phyloP scores from a whole-genome alignment of 2,329 filamentous ascomycete species.

The Fusarium nelsonii region DNA sequence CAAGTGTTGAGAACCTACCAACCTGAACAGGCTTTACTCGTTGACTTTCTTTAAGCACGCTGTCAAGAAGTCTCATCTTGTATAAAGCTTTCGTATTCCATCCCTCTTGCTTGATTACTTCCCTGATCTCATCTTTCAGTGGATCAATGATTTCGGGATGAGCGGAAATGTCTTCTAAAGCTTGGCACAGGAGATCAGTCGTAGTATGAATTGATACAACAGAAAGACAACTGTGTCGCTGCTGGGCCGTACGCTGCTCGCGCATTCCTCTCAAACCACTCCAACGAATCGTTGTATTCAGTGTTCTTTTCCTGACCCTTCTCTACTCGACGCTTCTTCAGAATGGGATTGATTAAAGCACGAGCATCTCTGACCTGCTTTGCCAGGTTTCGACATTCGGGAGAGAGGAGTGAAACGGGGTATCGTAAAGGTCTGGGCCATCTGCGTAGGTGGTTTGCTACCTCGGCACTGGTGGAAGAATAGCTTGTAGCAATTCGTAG shows the following conservation, averaged over 20 bases:
- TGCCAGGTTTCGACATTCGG: background rate
- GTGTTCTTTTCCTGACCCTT: background rate
- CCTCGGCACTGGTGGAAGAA: background rate
- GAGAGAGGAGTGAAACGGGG: background rate
- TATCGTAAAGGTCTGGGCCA: background rate
- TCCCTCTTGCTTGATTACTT: background rate
- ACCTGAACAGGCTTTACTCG: background rate
- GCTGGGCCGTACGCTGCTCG: background rate
- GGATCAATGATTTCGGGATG: background rate
- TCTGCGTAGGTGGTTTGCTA: background rate
- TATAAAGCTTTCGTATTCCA: background rate
- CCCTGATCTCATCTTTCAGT: background rate
- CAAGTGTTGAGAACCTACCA: background rate
- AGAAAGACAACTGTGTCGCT: slow-evolving; percentile 64
- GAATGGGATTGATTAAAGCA: background rate
- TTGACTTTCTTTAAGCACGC: background rate
- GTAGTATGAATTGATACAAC: background rate
- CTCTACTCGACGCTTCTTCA: background rate
- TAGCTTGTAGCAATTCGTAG: background rate
- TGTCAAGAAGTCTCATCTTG: slow-evolving; percentile 2
- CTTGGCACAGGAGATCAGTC: background rate
- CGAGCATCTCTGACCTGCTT: background rate
- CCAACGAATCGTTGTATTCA: background rate
- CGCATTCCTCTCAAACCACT: background rate
- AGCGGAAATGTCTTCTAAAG: background rate